Evolutionary conservation across 345 rosid species (phyloP), one percentile per base, ranked within the genome.

Genomic region (Citrus cavaleriei): DNA sequence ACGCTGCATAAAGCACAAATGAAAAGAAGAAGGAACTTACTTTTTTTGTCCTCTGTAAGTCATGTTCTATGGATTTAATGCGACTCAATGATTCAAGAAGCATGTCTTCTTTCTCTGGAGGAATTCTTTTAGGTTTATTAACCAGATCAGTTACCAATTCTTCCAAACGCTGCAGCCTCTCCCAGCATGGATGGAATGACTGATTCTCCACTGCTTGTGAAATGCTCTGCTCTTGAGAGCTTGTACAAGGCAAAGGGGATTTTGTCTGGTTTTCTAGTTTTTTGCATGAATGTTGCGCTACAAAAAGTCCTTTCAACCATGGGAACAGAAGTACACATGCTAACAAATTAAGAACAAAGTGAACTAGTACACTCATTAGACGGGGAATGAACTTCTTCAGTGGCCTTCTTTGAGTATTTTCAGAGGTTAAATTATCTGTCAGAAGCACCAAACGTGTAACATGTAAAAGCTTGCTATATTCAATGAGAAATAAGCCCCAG

Each of bases 31-130:
- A 30, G 60, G 77, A 57, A 63, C 70, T 67, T 84, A 95, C 99
- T 83, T 81, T 90, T 83, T 90, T 95, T 79, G 99, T 95, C 90
- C 86, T 93, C 83, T 92, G 97, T 59, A 95, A 84, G 83, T 95
- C 99, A 77, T 88, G 85, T 72, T 95, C 99, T 38, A 95, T 95
- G 70, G 83, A 86, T 87, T 81, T 96, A 78, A 92, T 93, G 64
- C 99, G 92, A 78, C 78, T 87, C 89, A 93, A 73, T 3, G 97
- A 96, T 68, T 93, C 97, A 35, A 80, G 93, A 84, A 95, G 92
- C 81, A 92, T 92, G 80, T 90, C 86, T 40, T 95, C 99, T 86
- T 95, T 95, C 85, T 93, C 98, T 21, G 89, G 93, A 80, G 99
- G 97, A 78, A 93, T 93, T 55, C 81, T 87, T 78, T 89, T 81